Percentiles rank a stretch among this genome's conserved stretches.
phyloP scores from a whole-genome alignment of 176 grass and related monocot species.

The Lolium rigidum region DNA sequence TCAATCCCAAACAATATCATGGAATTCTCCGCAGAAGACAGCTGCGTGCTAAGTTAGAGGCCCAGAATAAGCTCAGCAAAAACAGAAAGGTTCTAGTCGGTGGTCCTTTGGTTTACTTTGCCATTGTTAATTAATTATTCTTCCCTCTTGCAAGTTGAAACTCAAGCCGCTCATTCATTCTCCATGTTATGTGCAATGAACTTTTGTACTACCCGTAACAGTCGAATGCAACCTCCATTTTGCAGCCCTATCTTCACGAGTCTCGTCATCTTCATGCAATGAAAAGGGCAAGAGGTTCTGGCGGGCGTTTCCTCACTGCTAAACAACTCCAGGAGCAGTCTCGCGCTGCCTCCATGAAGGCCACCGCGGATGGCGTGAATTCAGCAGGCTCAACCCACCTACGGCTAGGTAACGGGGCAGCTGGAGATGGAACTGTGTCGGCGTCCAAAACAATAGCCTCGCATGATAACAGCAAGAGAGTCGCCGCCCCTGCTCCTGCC shows the following conservation, averaged over 20 bases:
- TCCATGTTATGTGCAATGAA: background rate
- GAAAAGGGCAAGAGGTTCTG: conserved; percentile 72
- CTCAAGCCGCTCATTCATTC: background rate
- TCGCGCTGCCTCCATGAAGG: background rate
- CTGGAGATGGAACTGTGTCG: background rate
- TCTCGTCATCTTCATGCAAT: conserved; percentile 82
- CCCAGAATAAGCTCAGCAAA: conserved; percentile 68
- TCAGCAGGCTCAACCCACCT: conserved; percentile 39
- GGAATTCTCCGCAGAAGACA: conserved; percentile 87
- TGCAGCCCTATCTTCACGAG: conserved; percentile 85
- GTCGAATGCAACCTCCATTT: background rate
- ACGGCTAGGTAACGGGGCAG: conserved; percentile 22
- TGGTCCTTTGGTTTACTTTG: conserved; percentile 13
- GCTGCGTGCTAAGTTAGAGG: conserved; percentile 85
- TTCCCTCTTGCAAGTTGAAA: background rate
- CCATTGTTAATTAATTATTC: background rate
- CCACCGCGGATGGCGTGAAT: background rate
- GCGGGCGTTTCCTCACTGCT: conserved; percentile 79
- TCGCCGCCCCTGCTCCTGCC: conserved; percentile 20
- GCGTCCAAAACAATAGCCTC: conserved; percentile 12
- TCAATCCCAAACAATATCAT: conserved; percentile 88
- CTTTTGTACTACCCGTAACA: conserved; percentile 7
- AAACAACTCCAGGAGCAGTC: conserved; percentile 55
- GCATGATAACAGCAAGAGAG: conserved; percentile 21
- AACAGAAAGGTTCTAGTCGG: conserved; percentile 58